phyloP scores from a whole-genome alignment of 805 yeast genomes.

The Middelhovenomyces tepae region DNA sequence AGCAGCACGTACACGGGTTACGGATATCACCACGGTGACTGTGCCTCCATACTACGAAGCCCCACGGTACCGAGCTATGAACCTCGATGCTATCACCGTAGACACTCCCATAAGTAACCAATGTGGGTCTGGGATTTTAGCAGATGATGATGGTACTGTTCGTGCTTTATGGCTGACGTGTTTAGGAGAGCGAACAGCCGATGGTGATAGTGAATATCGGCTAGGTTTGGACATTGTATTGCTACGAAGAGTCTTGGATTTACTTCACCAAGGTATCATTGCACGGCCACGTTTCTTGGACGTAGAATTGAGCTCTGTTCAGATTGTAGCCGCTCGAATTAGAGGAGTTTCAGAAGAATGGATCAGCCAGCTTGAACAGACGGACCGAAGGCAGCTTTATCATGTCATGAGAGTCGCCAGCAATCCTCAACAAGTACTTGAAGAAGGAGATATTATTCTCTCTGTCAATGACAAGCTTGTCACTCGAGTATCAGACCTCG shows the following conservation, averaged over 20 bases:
- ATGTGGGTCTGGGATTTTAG: conserved; percentile 71
- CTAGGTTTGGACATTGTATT: conserved; percentile 75
- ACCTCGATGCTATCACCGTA: conserved; percentile 65
- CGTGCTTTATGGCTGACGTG: conserved; percentile 81
- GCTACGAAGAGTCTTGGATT: conserved; percentile 46
- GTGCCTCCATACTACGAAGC: conserved; percentile 58
- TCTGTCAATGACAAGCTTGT: conserved; percentile 59
- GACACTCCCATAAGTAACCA: conserved; percentile 66
- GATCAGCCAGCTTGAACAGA: conserved; percentile 59
- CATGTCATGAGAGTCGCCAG: conserved; percentile 59
- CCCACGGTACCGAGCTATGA: conserved; percentile 82
- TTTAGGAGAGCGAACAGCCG: conserved; percentile 59
- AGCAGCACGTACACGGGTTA: conserved; percentile 64
- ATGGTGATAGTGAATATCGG: conserved; percentile 52
- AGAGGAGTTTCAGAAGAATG: conserved; percentile 83
- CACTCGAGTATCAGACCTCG: conserved; percentile 59
- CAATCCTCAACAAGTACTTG: conserved; percentile 24
- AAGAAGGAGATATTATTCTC: conserved; percentile 67
- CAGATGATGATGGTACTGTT: conserved; percentile 68
- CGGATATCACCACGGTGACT: conserved; percentile 66
- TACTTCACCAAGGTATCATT: conserved; percentile 37
- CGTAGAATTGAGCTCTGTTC: conserved; percentile 63
- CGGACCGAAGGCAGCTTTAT: conserved; percentile 65
- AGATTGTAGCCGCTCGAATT: conserved; percentile 67
- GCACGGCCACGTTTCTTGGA: conserved; percentile 64